Base-by-base conservation (phyloP, 306 rosid species). In the Acacia melanoxylon region DNA sequence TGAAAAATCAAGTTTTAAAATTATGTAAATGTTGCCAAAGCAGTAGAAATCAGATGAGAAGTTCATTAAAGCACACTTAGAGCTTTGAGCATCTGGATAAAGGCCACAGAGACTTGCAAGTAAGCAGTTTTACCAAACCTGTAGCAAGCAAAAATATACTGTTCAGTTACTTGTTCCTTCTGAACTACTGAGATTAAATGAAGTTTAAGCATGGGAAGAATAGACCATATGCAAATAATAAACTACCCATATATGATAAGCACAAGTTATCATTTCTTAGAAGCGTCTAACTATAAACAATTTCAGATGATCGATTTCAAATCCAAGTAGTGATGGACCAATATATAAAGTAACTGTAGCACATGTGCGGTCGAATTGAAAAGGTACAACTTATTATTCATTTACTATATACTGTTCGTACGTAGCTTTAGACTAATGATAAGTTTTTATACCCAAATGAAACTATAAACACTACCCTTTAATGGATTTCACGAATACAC, bases 81-180 rank as follows among this genome's bases (percentile, higher is more conserved):
- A 82, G 98, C 99, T 85, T 95, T 95, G 80, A 95, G 99, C 99
- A 95, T 95, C 89, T 95, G 97, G 84, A 95, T 95, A 86, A 95
- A 95, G 79, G 99, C 97, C 87, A 96, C 99, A 80, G 99, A 93
- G 62, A 96, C 93, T 85, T 88, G 94, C 89, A 96, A 88, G 87
- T 91, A 96, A 46, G 98, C 97, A 17, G 99, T 93, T 87, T 96
- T 96, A 56, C 99, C 99, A 87, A 96, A 94, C 99, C 99, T 96
- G 84, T 66, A 70, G 79, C 79, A 71, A 66, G 20, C 44, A 81
- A 61, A 40, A 75, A 20, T 54, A 80, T 25, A 54, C 15, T 58
- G 24, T 58, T 52, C 29, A 6, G 10, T 37, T 48, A 49, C 17
- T 65, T 69, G 51, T 81, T 68, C 72, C 69, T 74, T 74, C 76